A percentile compares a stretch with the other conserved stretches of the same genome.
These are phyloP conservation scores for Pythium myriotylum DNA, from an alignment of 352 stramenopile species.

Conservation along the genomic window DNA sequence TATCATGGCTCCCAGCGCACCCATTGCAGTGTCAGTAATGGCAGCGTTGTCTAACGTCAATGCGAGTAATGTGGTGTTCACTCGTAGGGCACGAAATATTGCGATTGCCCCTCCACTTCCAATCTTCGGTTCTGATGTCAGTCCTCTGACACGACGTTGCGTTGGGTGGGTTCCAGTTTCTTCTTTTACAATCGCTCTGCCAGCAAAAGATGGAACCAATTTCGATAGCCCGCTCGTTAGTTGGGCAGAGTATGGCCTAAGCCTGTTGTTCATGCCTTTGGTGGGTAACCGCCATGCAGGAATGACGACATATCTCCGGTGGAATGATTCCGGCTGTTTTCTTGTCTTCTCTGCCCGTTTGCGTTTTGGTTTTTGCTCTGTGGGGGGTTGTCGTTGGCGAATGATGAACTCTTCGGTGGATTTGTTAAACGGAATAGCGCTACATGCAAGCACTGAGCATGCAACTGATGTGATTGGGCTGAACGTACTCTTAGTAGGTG, in stretches of 20 bases:
- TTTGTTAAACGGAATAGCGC: constrained; percentile 27
- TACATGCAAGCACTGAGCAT: constrained; percentile 32
- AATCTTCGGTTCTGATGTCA: constrained; percentile 14
- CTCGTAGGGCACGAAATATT: constrained; percentile 54
- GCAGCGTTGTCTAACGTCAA: constrained; percentile 52
- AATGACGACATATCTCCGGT: constrained; percentile 17
- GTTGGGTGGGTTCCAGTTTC: too few relatives aligned
- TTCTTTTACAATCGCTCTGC: too few relatives aligned
- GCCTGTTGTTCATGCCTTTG: not conserved
- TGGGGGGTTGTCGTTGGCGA: constrained; percentile 13
- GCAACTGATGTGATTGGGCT: constrained; percentile 33
- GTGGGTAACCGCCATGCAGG: constrained; percentile 7
- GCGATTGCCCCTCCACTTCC: constrained; percentile 37
- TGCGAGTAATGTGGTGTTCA: constrained; percentile 51
- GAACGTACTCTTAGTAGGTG: not conserved
- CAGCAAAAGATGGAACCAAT: too few relatives aligned
- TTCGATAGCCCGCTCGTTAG: too few relatives aligned
- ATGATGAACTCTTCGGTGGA: constrained; percentile 31
- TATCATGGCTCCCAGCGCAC: constrained; percentile 60
- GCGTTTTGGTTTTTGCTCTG: not conserved
- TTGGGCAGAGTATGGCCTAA: too few relatives aligned
- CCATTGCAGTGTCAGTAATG: constrained; percentile 54
- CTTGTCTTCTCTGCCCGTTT: constrained; percentile 17
- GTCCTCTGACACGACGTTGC: too few relatives aligned
- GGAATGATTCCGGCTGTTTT: constrained; percentile 2